phyloP scores from a whole-genome alignment of 2,329 filamentous ascomycete genomes.

The Pseudogymnoascus sp. region DNA sequence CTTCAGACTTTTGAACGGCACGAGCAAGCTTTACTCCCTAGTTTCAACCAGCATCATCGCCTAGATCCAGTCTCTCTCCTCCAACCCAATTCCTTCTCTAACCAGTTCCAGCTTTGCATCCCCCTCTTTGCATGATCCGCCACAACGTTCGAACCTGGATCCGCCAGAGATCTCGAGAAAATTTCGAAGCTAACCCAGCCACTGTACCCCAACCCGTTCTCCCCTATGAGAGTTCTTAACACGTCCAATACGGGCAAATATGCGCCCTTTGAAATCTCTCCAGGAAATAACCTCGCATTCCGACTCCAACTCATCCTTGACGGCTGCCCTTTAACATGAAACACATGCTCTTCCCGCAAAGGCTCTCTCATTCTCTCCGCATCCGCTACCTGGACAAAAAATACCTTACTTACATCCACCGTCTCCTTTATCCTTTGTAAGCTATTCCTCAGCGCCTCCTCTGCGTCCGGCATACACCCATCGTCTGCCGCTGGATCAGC shows the following conservation, averaged over 20 bases:
- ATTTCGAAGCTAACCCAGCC: constrained; percentile 55
- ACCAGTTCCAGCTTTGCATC: constrained; percentile 42
- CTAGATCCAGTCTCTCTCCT: neutral
- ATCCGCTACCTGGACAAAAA: constrained; percentile 72
- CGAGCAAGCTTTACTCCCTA: no score
- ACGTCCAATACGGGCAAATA: constrained; percentile 52
- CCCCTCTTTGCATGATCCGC: constrained; percentile 46
- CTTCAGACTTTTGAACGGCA: no score
- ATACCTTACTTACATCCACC: constrained; percentile 39
- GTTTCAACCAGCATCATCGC: no score
- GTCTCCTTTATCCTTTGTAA: constrained; percentile 19
- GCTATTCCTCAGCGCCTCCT: constrained; percentile 38
- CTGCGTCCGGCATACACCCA: constrained; percentile 21
- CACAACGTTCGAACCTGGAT: constrained; percentile 38
- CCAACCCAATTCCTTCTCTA: constrained; percentile 26
- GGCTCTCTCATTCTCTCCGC: constrained; percentile 56
- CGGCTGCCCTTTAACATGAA: constrained; percentile 50
- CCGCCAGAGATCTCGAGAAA: constrained; percentile 46
- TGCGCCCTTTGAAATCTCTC: constrained; percentile 42
- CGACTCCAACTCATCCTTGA: constrained; percentile 70
- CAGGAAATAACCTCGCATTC: constrained; percentile 59
- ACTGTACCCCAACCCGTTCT: constrained; percentile 46
- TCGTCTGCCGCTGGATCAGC: constrained; percentile 53
- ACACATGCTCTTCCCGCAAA: constrained; percentile 49
- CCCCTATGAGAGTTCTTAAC: constrained; percentile 40